phyloP scores from a whole-genome alignment of 768 basidiomycete species.

The Obba rivulosa region DNA sequence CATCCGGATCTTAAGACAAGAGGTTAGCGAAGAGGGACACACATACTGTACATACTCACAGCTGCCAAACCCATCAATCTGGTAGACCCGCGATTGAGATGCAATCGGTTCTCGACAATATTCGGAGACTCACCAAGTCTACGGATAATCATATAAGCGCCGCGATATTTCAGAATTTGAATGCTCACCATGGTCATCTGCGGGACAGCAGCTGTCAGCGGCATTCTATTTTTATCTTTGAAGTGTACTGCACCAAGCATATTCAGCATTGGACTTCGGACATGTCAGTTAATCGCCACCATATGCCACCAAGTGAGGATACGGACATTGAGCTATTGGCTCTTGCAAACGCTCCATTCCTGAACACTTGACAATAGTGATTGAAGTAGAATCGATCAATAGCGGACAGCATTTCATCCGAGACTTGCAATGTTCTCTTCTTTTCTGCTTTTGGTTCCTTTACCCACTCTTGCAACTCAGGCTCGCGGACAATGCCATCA shows the following conservation, averaged over 20 bases:
- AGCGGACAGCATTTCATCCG: slow-evolving; percentile 64
- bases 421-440: slow-evolving; percentile 56
- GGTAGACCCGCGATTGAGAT: not conserved
- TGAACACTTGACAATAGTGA: slow-evolving; percentile 84
- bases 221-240: not conserved
- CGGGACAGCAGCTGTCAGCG: slow-evolving; percentile 4
- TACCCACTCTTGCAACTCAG: slow-evolving; percentile 87
- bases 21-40: not conserved
- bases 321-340: slow-evolving; percentile 89
- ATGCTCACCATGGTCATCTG: slow-evolving; percentile 75
- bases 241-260: slow-evolving; percentile 58
- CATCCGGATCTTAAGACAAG: slow-evolving; percentile 63
- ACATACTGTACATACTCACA: slow-evolving; percentile 41
- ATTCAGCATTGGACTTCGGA: too few species aligned
- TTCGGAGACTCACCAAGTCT: slow-evolving; percentile 12
- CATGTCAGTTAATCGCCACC: slow-evolving; percentile 36
- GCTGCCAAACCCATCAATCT: slow-evolving; percentile 84
- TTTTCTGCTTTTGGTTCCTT: slow-evolving; percentile 47
- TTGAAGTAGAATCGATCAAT: slow-evolving; percentile 89
- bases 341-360: slow-evolving; percentile 84
- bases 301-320: not conserved
- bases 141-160: slow-evolving; percentile 36
- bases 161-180: slow-evolving; percentile 1
- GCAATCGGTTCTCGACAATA: too few species aligned
- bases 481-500: slow-evolving; percentile 77